phyloP scores from a whole-genome alignment of 257 asterid genomes.

The Solanum habrochaites region DNA sequence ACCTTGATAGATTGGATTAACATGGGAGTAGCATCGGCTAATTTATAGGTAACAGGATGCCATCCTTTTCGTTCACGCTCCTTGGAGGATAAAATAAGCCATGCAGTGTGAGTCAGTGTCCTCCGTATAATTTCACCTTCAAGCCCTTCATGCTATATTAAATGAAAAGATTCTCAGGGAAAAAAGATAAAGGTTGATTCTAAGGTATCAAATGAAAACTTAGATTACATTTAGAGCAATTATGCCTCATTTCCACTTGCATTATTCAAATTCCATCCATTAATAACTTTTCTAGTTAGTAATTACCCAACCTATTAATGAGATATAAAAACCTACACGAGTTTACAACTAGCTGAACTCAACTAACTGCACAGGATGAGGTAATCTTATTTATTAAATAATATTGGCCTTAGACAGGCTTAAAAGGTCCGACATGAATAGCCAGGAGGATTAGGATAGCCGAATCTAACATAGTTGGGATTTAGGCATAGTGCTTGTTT shows the following conservation, averaged over 20 bases:
- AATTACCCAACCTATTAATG: not conserved
- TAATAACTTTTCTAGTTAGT: not conserved
- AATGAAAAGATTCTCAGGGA: not conserved
- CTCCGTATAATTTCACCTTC: constrained; percentile 73
- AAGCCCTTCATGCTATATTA: constrained; percentile 61
- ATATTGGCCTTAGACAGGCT: not conserved
- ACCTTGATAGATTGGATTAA: constrained; percentile 91
- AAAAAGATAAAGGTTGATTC: not conserved
- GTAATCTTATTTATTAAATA: not conserved
- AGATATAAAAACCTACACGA: not conserved
- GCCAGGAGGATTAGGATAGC: not conserved
- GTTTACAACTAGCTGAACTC: not conserved
- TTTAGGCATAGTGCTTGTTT: not conserved
- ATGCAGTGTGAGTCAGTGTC: constrained; percentile 80
- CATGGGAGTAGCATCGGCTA: constrained; percentile 65
- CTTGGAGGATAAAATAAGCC: constrained; percentile 70
- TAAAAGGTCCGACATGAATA: not conserved
- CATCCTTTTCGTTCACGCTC: constrained; percentile 75
- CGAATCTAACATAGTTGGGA: not conserved
- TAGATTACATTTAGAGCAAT: not conserved
- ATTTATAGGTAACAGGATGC: constrained; percentile 95
- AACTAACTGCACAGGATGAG: not conserved
- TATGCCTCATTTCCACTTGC: not conserved
- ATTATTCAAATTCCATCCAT: not conserved
- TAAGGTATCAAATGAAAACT: not conserved